A percentile compares a stretch with the other conserved stretches of the same genome.
Evolutionary conservation across 768 basidiomycete species (phyloP).

Genomic region (Lenzites betulinus): DNA sequence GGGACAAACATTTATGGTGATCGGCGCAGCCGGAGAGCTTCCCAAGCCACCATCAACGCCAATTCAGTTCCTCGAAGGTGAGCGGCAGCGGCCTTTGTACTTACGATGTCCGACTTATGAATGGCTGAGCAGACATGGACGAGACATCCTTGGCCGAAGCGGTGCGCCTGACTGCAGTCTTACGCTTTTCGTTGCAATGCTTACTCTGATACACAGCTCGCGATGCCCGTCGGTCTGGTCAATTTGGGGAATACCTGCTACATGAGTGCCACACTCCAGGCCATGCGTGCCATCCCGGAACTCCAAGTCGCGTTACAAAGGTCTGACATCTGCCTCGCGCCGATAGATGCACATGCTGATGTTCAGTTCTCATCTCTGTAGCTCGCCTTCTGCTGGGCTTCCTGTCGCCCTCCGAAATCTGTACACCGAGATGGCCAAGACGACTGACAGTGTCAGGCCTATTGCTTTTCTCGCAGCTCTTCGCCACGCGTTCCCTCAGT

Average conservation of each 20-base stretch:
- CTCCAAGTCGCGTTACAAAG: conserved; percentile 69
- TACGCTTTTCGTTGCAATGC: too few species aligned
- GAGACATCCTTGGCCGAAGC: conserved; percentile 79
- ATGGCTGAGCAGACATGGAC: conserved; percentile 64
- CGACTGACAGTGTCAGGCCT: conserved; percentile 77
- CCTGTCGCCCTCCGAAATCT: conserved; percentile 63
- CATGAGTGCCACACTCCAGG: conserved; percentile 95
- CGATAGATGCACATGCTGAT: not conserved
- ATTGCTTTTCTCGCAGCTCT: conserved; percentile 65
- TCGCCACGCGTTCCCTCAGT: conserved; percentile 84
- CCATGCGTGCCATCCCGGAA: conserved; percentile 91
- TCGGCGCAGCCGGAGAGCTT: conserved; percentile 90
- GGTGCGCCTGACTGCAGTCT: conserved; percentile 43
- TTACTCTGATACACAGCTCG: conserved; percentile 42
- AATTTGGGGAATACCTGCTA: conserved; percentile 98
- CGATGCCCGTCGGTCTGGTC: conserved; percentile 77
- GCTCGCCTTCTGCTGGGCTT: conserved; percentile 31
- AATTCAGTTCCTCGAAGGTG: conserved; percentile 84
- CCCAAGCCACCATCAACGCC: conserved; percentile 85
- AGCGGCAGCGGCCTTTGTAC: conserved; percentile 10
- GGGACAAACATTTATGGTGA: conserved; percentile 92
- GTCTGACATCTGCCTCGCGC: conserved; percentile 39
- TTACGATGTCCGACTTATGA: not conserved
- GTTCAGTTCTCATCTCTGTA: not conserved
- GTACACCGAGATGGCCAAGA: conserved; percentile 70